These are phyloP conservation scores for Medicago lupulina DNA, from an alignment of 306 rosid genomes.

Conservation along the genomic window DNA sequence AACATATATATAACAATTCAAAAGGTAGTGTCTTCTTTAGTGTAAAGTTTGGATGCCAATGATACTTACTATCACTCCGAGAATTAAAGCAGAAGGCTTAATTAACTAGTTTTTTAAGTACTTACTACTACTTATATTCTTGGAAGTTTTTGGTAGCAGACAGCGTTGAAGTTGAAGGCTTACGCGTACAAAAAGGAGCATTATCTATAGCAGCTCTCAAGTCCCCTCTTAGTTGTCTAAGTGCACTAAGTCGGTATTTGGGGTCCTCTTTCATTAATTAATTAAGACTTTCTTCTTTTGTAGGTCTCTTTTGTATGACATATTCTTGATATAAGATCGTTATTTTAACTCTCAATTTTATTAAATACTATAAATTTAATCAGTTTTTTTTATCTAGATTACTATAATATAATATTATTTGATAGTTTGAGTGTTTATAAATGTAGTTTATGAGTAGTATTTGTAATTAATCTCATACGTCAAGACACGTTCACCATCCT, in stretches of 20 bases:
- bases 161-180: conserved; percentile 14
- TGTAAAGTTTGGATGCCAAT: conserved; percentile 19
- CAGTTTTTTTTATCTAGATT: too few species aligned
- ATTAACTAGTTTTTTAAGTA: background rate
- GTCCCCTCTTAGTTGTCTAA: conserved; percentile 26
- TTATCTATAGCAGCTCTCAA: background rate
- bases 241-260: conserved; percentile 8
- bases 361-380: too few species aligned
- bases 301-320: too few species aligned
- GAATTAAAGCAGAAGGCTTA: conserved; percentile 13
- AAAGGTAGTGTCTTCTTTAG: background rate
- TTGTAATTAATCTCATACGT: too few species aligned
- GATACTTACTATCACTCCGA: background rate
- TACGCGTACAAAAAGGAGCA: conserved; percentile 15
- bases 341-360: too few species aligned
- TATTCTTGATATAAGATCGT: too few species aligned
- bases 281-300: conserved; percentile 1
- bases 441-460: too few species aligned
- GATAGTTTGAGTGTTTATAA: too few species aligned
- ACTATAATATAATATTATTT: too few species aligned
- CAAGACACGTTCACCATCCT: too few species aligned
- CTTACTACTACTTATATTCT: too few species aligned
- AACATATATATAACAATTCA: background rate
- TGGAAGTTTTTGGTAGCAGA: conserved; percentile 36
- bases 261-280: background rate